These are phyloP conservation scores for Didymella sp. DNA, from an alignment of 2,329 filamentous ascomycete species.

Conservation along the genomic window DNA sequence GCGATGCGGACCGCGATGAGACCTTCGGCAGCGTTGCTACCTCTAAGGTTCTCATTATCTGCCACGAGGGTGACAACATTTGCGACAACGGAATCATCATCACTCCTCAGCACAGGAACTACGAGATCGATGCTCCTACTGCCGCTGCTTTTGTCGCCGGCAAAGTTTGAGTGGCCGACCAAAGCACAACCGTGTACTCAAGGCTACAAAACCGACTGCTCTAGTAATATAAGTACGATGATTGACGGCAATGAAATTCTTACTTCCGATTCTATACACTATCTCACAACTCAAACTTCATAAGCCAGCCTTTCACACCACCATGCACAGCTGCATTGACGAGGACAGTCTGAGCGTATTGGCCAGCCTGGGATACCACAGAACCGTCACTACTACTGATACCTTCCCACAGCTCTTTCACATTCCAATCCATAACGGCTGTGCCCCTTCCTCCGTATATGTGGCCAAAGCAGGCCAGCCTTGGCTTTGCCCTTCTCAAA, in stretches of 20 bases:
- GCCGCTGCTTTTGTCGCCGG: conserved; percentile 34
- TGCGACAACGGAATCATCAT: conserved; percentile 38
- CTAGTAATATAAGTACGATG: too few species aligned
- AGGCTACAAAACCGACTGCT: too few species aligned
- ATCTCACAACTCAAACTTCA: background rate
- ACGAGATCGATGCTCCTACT: conserved; percentile 34
- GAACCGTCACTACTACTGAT: background rate
- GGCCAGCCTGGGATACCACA: background rate
- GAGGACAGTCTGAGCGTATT: background rate
- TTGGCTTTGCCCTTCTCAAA: conserved; percentile 54
- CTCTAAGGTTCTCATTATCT: conserved; percentile 46
- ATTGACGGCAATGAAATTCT: too few species aligned
- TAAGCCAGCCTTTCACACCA: background rate
- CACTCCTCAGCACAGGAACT: conserved; percentile 34
- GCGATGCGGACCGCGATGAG: conserved; percentile 46
- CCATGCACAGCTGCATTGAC: conserved; percentile 1
- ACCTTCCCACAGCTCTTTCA: background rate
- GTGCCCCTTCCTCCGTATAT: conserved; percentile 59
- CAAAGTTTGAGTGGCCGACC: background rate
- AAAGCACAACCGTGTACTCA: too few species aligned
- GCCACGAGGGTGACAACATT: conserved; percentile 47
- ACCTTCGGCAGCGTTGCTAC: conserved; percentile 38
- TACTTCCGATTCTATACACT: too few species aligned
- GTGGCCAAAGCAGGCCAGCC: conserved; percentile 66
- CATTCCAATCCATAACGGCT: background rate